Percentiles rank a stretch among this genome's conserved stretches.
Conservation (phyloP, 2,329 filamentous ascomycete species). For the Aspergillus brunneoviolaceus region DNA sequence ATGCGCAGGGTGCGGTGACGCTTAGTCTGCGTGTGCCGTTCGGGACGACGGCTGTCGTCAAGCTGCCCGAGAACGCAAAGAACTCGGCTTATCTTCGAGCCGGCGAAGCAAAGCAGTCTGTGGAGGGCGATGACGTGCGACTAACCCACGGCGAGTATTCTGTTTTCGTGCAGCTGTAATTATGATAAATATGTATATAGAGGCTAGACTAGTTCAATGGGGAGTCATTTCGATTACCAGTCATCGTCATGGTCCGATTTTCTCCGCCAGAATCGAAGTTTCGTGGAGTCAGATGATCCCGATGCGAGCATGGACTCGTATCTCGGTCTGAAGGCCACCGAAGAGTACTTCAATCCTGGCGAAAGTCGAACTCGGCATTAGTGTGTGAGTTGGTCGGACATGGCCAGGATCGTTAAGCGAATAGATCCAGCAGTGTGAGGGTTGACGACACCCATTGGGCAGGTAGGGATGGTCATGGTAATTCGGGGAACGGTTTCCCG, state of each 20-base stretch:
- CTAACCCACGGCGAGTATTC: neutral
- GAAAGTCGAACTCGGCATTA: neutral
- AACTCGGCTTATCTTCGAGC: neutral
- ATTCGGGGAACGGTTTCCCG: neutral
- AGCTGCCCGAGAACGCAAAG: neutral
- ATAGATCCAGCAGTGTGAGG: too few relatives aligned
- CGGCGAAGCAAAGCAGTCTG: neutral
- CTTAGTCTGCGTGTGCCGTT: constrained; percentile 1
- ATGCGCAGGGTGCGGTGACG: neutral
- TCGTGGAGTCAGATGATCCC: neutral
- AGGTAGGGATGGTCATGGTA: neutral
- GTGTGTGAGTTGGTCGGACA: neutral
- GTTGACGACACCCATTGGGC: neutral
- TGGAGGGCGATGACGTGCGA: neutral
- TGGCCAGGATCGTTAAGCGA: too few relatives aligned
- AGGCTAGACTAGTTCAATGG: neutral
- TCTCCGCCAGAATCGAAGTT: too few relatives aligned
- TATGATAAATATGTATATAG: neutral
- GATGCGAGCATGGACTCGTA: neutral
- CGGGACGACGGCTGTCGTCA: neutral
- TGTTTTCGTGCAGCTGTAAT: neutral
- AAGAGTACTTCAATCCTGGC: neutral
- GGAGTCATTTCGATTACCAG: neutral
- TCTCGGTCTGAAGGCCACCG: neutral
- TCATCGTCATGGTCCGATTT: neutral